These are phyloP conservation scores for Craterostigma plantagineum DNA, from an alignment of 257 asterid genomes.

Conservation along the genomic window DNA sequence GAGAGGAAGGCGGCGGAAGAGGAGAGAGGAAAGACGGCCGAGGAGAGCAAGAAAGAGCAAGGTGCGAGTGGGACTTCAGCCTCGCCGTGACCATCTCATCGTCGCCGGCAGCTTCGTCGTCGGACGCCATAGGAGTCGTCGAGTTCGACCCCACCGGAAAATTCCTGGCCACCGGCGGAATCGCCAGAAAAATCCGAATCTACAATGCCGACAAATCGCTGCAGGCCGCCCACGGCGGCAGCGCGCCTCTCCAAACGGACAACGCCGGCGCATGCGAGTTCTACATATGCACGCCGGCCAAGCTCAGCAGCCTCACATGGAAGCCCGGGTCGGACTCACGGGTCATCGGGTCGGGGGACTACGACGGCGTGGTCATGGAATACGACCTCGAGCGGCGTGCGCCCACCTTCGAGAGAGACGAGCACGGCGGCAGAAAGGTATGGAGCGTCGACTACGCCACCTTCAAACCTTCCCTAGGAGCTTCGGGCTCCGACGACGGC, in stretches of 20 bases:
- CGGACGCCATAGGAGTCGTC: constrained; percentile 65
- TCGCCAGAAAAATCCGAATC: constrained; percentile 59
- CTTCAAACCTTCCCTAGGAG: constrained; percentile 39
- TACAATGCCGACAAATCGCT: constrained; percentile 14
- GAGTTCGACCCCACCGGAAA: constrained; percentile 45
- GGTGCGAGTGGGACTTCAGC: constrained; percentile 64
- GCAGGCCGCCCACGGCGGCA: too few relatives aligned
- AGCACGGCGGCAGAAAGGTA: constrained; percentile 80
- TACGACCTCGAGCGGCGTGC: constrained; percentile 58
- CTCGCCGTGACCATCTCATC: constrained; percentile 50
- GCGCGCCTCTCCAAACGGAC: constrained; percentile 3
- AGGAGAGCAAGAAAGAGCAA: constrained; percentile 14
- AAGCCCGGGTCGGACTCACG: constrained; percentile 53
- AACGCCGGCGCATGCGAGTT: constrained; percentile 48
- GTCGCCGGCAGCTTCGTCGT: constrained; percentile 5
- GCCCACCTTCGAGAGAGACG: constrained; percentile 80
- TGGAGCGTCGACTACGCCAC: constrained; percentile 75
- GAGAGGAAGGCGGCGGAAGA: background rate
- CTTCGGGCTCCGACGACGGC: constrained; percentile 91
- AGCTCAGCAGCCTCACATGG: constrained; percentile 72
- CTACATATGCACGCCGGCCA: constrained; percentile 73
- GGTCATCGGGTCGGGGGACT: constrained; percentile 77
- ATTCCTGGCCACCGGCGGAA: constrained; percentile 69
- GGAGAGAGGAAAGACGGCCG: background rate
- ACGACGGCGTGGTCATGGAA: constrained; percentile 78